Base-by-base conservation (phyloP, 176 grass and related monocot species). In the Calamus simplicifolius region DNA sequence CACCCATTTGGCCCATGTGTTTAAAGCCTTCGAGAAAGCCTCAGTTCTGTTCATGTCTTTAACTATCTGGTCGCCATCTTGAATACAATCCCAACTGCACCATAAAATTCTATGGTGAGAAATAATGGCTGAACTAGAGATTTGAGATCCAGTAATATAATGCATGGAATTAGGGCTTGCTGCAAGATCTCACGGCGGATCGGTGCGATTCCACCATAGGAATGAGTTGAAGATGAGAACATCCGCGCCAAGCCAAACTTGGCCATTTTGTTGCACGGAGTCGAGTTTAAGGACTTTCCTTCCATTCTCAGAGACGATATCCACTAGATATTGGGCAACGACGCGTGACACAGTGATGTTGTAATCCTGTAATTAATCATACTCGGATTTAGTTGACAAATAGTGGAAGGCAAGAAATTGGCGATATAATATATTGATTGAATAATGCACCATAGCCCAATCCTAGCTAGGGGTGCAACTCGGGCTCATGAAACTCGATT, bases 141-240 rank as follows among this genome's bases (percentile, higher is more conserved):
- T 13, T 23, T 23, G 21, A 23, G 35, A 43, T 12, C 8, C 7
- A 3, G 35, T 7, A 43, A 43, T 10, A 10, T 43, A 23, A 23
- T 23, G 21, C 21, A 23, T 12, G 35, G 35, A 12, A 12, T 43
- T 3, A 13, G 35, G 2, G 12, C 8, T n/a, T n/a, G n/a, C n/a
- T 2, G 35, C 3, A 2, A 12, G 35, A 43, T 28, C 69, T 70
- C 5, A 95, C 86, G 83, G 77, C 43, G 67, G 61, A 2, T 87
- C 83, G 6, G 61, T 53, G 49, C 77, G 77, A 15, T 83, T 60
- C 91, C 92, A 96, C 92, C 92, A 96, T 65, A 89, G 90, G 82
- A 82, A 86, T 0, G 86, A 76, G 73, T 95, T 85, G 86, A 95
- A 95, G 74, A 96, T 72, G 66, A 96, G 79, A 12, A 90, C 80